These are phyloP conservation scores for Cryptococcus jaspeensis DNA, from an alignment of 1,284 basidiomycete genomes.

Conservation along the genomic window DNA sequence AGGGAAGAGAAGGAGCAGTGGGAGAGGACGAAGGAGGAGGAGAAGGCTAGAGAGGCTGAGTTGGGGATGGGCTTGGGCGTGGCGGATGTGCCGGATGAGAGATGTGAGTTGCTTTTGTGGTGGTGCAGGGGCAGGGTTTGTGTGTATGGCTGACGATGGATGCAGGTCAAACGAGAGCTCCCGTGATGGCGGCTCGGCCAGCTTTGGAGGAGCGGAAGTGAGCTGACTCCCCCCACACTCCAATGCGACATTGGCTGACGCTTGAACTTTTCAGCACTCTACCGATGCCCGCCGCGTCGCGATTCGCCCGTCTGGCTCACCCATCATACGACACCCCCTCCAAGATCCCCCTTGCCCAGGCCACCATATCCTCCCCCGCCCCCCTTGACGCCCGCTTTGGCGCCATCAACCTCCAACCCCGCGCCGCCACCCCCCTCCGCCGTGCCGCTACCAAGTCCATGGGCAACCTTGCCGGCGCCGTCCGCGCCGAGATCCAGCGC, in stretches of 20 bases:
- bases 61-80: slow-evolving; percentile 8
- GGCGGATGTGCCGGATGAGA: slow-evolving; percentile 2
- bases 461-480: slow-evolving; percentile 39
- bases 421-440: slow-evolving; percentile 27
- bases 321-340: slow-evolving; percentile 45
- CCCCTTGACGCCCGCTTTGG: slow-evolving; percentile 16
- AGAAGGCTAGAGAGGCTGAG: background rate
- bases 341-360: slow-evolving; percentile 37
- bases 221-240: slow-evolving; percentile 3
- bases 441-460: slow-evolving; percentile 43
- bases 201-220: slow-evolving; percentile 39
- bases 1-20: slow-evolving; percentile 61
- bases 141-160: background rate
- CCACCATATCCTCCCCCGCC: slow-evolving; percentile 17
- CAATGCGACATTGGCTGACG: slow-evolving; percentile 5
- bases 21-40: slow-evolving; percentile 13
- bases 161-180: slow-evolving; percentile 13
- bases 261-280: slow-evolving; percentile 16
- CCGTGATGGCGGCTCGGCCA: slow-evolving; percentile 23
- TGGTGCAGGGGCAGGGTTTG: no score
- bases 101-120: background rate
- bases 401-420: slow-evolving; percentile 11
- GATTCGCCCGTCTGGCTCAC: slow-evolving; percentile 20
- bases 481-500: slow-evolving; percentile 15
- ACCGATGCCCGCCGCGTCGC: slow-evolving; percentile 22